Percentiles rank a stretch among this genome's conserved stretches.
phyloP scores from a whole-genome alignment of 495 filamentous ascomycete species.

The Darksidea phi region DNA sequence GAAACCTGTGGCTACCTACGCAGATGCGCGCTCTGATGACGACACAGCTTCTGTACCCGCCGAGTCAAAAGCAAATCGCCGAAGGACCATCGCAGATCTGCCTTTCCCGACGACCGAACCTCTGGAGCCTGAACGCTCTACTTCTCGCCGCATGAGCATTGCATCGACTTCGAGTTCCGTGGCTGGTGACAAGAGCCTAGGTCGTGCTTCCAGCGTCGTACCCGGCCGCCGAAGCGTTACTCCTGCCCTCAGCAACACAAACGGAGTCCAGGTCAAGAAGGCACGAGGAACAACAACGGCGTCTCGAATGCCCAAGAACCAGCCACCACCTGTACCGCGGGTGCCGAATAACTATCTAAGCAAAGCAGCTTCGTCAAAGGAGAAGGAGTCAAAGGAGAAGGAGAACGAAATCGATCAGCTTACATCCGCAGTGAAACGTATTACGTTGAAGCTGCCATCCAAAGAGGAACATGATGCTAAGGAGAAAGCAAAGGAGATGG shows the following conservation, averaged over 20 bases:
- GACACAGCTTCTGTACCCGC: conserved; percentile 44
- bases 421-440: conserved; percentile 63
- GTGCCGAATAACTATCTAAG: conserved; percentile 41
- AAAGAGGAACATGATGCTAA: conserved; percentile 67
- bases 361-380: conserved; percentile 14
- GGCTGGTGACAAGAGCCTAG: conserved; percentile 31
- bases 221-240: conserved; percentile 17
- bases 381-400: conserved; percentile 35
- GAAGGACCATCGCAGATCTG: conserved; percentile 64
- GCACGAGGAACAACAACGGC: conserved; percentile 51
- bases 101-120: conserved; percentile 26
- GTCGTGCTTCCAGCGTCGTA: conserved; percentile 22
- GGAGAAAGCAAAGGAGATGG: conserved; percentile 48
- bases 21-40: conserved; percentile 54
- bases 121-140: conserved; percentile 9
- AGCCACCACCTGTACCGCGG: conserved; percentile 51
- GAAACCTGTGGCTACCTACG: conserved; percentile 52
- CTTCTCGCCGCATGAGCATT: conserved; percentile 45
- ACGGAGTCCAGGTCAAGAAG: conserved; percentile 34
- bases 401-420: conserved; percentile 60
- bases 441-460: conserved; percentile 72
- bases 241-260: conserved; percentile 13
- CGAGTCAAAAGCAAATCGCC: conserved; percentile 52
- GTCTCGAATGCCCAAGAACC: conserved; percentile 46
- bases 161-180: conserved; percentile 44